Evolutionary conservation across 108 stramenopile species (phyloP), one percentile per base, ranked within the genome.

Genomic region (Heterococcus sp.): DNA sequence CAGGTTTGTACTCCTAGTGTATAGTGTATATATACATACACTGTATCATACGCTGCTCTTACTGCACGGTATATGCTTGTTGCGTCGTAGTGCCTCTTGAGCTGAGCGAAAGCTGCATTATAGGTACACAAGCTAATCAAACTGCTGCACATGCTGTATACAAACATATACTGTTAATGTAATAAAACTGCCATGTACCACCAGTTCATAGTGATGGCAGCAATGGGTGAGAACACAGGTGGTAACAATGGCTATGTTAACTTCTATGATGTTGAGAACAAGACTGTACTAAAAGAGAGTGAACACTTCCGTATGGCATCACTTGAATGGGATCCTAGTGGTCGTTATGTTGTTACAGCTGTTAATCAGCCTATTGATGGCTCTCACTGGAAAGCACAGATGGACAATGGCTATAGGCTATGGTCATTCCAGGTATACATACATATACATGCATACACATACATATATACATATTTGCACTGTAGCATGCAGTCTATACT

Each of bases 361-460:
- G 94, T 96, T 0, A 88, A 91, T 8, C 96, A 96, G 74, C 95
- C 96, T 8, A 87, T 96, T 33, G 93, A 91, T 14, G 94, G 94
- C 31, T 92, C 93, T 27, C 93, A 95, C 88, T 96, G 93, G 87
- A 95, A 95, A 76, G 95, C 93, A 75, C 93, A 93, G 73, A 94
- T 95, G 94, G 96, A 96, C 91, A 96, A 96, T 79, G 96, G 96
- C 32, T 96, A 92, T 83, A 91, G 93, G 76, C 78, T 96, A 28
- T 96, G 93, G 94, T 91, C 92, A 31, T 96, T 96, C 90, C 96
- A 96, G 89, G 84, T 35, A 40, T 66, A 64, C n/a, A n/a, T n/a
- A n/a, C n/a, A n/a, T n/a, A n/a, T n/a, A n/a, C n/a, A n/a, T n/a
- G n/a, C n/a, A n/a, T n/a, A n/a, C n/a, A n/a, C n/a, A n/a, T n/a